Evolutionary conservation across 768 basidiomycete species (phyloP), one percentile per base, ranked within the genome.

Genomic region (Neoboletus subvelutipes): DNA sequence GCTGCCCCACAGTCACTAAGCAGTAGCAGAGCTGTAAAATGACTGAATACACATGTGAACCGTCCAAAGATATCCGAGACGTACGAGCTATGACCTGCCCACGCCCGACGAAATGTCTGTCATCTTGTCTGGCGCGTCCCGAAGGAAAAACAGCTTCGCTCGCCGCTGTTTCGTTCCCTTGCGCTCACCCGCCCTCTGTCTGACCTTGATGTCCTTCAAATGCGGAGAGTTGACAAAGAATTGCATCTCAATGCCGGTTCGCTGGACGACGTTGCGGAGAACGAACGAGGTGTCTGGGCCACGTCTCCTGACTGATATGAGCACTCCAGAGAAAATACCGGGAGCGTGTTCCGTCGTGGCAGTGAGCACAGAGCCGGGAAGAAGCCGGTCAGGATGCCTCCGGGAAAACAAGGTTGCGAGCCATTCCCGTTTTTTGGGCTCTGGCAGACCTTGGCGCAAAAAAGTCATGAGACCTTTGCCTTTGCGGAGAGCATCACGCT

Each of bases 241-340:
- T 67, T 88, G 88, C 88, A 92, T 88, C 78, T 98, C 96, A 39
- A 97, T 88, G 13, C 94, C 95, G 13, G 89, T 92, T 60, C 93
- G 82, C 65, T 92, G 89, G 51, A 98, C 82, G 62, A 97, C 83
- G 74, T 98, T 98, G 61, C 96, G 83, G 50, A 98, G 75, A 52
- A 86, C 78, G 68, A 98, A 90, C n/a, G 86, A 88, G 28, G 92
- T 94, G 74, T 93, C 92, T 29, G 84, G 80, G 1, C 94, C 95
- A 39, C 89, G 83, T 64, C 92, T 82, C 50, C 92, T 84, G 62
- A 95, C 82, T 31, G 85, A 83, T 64, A 97, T 80, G 55, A 98
- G 78, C 45, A 98, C 89, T 36, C 96, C 96, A 7, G 93, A 90
- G 74, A 98, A 98, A 13, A 80, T 75, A 17, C 85, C 88, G 10